Percentiles rank a stretch among this genome's conserved stretches.
phyloP scores from a whole-genome alignment of 169 alveolate genomes.

The Plasmodium gallinaceum region DNA sequence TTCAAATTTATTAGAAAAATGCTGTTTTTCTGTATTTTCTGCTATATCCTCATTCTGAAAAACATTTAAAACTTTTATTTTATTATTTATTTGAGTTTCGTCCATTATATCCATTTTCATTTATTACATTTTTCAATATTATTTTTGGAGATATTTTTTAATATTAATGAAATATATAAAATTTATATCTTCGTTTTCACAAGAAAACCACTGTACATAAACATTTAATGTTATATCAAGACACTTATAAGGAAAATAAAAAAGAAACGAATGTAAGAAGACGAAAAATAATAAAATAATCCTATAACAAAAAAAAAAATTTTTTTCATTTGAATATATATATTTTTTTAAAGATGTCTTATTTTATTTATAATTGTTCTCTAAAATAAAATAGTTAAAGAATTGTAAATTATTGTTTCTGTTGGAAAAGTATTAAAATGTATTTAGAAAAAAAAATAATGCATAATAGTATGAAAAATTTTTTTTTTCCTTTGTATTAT shows the following conservation, averaged over 20 bases:
- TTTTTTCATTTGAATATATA: background rate
- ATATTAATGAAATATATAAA: background rate
- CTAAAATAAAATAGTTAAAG: background rate
- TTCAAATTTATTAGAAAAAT: constrained; percentile 40
- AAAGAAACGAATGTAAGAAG: background rate
- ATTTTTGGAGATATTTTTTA: background rate
- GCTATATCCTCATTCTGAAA: constrained; percentile 62
- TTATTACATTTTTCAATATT: constrained; percentile 17
- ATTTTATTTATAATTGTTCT: background rate
- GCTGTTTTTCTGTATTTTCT: constrained; percentile 28
- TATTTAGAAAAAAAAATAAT: too few species aligned
- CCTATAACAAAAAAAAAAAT: background rate
- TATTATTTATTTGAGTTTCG: constrained; percentile 41
- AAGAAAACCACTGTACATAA: constrained; percentile 48
- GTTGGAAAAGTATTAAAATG: too few species aligned
- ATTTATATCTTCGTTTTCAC: constrained; percentile 29
- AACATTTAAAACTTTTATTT: constrained; percentile 70
- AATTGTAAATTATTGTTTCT: background rate
- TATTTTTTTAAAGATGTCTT: background rate
- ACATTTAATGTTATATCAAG: background rate
- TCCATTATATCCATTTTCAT: constrained; percentile 25
- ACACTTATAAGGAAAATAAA: background rate
- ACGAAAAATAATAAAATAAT: background rate
- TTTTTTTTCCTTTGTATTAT: too few species aligned
- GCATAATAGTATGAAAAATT: too few species aligned